Conservation (phyloP, 2,329 filamentous ascomycete species). For the Claviceps quebecensis region DNA sequence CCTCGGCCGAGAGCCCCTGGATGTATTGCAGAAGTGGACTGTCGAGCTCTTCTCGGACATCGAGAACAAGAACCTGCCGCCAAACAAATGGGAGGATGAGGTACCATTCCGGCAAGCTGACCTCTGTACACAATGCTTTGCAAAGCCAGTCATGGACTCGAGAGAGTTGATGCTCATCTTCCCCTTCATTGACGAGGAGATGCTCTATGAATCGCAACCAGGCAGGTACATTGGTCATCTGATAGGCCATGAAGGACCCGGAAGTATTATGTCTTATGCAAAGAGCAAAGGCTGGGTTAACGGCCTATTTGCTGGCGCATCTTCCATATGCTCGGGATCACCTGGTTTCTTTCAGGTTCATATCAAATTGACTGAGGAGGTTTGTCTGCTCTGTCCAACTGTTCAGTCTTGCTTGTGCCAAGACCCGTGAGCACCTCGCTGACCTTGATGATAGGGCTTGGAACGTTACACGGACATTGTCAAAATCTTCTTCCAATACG, state of each 20-base stretch:
- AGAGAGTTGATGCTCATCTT: constrained; percentile 70
- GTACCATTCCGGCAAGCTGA: constrained; percentile 34
- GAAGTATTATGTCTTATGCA: constrained; percentile 79
- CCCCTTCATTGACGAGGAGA: constrained; percentile 72
- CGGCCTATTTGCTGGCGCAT: constrained; percentile 62
- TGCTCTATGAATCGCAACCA: constrained; percentile 65
- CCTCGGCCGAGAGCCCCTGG: constrained; percentile 66
- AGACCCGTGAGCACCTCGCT: background rate
- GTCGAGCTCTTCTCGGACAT: constrained; percentile 70
- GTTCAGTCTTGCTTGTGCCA: background rate
- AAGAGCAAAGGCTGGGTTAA: constrained; percentile 88
- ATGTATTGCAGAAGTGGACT: constrained; percentile 73
- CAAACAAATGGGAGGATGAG: constrained; percentile 39
- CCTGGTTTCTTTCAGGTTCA: constrained; percentile 68
- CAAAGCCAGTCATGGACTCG: constrained; percentile 83
- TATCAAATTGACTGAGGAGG: constrained; percentile 72
- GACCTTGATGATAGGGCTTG: constrained; percentile 34
- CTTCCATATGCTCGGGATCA: constrained; percentile 60
- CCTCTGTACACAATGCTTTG: constrained; percentile 59
- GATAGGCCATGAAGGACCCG: constrained; percentile 84
- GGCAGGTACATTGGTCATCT: constrained; percentile 78
- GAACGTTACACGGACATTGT: constrained; percentile 70
- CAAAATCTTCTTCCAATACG: constrained; percentile 81
- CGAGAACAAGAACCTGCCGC: constrained; percentile 64
- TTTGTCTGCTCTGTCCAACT: constrained; percentile 15